Base-by-base conservation (phyloP, 2,329 filamentous ascomycete genomes). In the Claviceps pusilla region DNA sequence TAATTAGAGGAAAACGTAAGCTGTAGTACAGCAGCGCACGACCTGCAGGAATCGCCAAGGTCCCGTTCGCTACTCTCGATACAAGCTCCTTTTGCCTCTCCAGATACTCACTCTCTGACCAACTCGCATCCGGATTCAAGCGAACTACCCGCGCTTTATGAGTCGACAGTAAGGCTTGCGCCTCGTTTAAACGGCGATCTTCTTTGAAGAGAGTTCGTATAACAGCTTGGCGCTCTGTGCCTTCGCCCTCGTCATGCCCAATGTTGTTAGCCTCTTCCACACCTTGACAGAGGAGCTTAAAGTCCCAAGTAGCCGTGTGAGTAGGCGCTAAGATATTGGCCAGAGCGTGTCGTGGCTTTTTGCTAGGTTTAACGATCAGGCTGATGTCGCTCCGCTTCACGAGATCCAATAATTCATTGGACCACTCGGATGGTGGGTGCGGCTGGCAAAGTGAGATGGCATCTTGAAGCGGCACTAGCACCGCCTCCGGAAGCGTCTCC, bases 71-170 rank as follows among this genome's bases (percentile, higher is more conserved):
- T 42, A 96, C 80, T 63, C 86, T 84, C 56, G 93, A 87, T 55
- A 93, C 90, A 37, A 95, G 76, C 57, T 88, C 84, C 67, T 96
- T 95, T 67, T 98, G 93, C 56, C 86, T 87, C 65, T 98, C 93
- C 10, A 98, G 74, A 55, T 95, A 82, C 57, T 93, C 84, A 16
- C 87, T 84, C 65, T 98, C 93, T 28, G 84, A 80, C 86, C 88
- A 93, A 45, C 82, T 80, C 1, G 86, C 81, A 58, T 89, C 77
- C 2, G 84, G 80, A 43, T 84, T 76, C 57, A 91, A 85, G 52
- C 87, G 85, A n/a, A 91, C 82, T 11, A 87, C 73, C 46, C 91
- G 83, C 14, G 88, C 77, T 63, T 86, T 87, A 52, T 86, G 82
- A 33, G 93, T 93, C 55, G 93, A 90, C n/a, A 98, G 75, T 54